phyloP scores from a whole-genome alignment of 2,329 filamentous ascomycete species.

The Zalaria obscura region DNA sequence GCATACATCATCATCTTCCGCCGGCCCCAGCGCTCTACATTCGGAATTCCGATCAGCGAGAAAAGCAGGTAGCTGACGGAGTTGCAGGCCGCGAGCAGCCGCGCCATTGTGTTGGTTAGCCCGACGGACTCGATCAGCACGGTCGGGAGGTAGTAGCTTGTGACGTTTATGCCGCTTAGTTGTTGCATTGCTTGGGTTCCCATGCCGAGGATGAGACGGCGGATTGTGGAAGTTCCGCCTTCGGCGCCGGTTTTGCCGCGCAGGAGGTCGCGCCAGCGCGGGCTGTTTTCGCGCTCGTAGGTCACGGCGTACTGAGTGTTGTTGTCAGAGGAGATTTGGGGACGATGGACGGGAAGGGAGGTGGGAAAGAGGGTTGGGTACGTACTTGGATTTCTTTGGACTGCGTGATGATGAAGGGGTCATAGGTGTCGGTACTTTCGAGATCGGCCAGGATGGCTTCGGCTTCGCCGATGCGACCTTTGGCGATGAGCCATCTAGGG shows the following conservation, averaged over 20 bases:
- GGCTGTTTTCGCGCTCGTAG: slow-evolving; percentile 35
- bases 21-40: slow-evolving; percentile 39
- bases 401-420: slow-evolving; percentile 31
- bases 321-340: no score
- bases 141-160: slow-evolving; percentile 40
- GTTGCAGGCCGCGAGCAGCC: slow-evolving; percentile 43
- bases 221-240: slow-evolving; percentile 34
- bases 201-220: slow-evolving; percentile 37
- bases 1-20: slow-evolving; percentile 47
- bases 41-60: slow-evolving; percentile 30
- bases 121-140: slow-evolving; percentile 45
- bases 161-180: slow-evolving; percentile 27
- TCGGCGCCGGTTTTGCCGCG: slow-evolving; percentile 29
- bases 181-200: slow-evolving; percentile 41
- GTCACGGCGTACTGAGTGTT: slow-evolving; percentile 19
- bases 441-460: slow-evolving; percentile 35
- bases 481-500: slow-evolving; percentile 30
- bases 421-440: slow-evolving; percentile 28
- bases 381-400: slow-evolving; percentile 25
- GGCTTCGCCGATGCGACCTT: slow-evolving; percentile 30
- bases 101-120: slow-evolving; percentile 34
- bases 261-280: slow-evolving; percentile 36
- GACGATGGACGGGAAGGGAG: no score
- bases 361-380: slow-evolving; percentile 7
- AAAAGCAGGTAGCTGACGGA: slow-evolving; percentile 35